Conservation (phyloP, 768 basidiomycete species). For the Crepidotus variabilis region DNA sequence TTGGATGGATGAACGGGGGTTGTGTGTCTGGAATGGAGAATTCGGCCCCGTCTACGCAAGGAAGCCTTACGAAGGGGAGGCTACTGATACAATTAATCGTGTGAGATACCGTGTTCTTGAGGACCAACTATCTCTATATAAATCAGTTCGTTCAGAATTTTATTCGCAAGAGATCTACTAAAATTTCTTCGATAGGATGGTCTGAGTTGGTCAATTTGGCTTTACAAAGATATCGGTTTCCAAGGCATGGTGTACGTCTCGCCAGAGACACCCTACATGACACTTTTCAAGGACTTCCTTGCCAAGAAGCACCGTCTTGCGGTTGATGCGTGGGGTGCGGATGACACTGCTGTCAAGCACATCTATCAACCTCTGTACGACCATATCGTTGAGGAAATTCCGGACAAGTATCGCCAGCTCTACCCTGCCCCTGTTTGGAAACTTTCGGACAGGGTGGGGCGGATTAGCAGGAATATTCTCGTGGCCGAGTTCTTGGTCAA, state of each 20-base stretch:
- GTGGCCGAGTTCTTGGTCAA: constrained; percentile 66
- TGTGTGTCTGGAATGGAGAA: constrained; percentile 79
- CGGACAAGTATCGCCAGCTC: constrained; percentile 44
- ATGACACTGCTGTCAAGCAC: constrained; percentile 49
- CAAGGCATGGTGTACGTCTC: constrained; percentile 80
- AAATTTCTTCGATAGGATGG: constrained; percentile 42
- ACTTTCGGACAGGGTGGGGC: constrained; percentile 46
- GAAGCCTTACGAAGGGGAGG: constrained; percentile 51
- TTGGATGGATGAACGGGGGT: constrained; percentile 67
- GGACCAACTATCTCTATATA: constrained; percentile 73
- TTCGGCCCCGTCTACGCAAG: constrained; percentile 82
- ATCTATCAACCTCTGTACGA: constrained; percentile 65
- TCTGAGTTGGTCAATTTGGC: constrained; percentile 81
- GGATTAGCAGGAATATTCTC: constrained; percentile 64
- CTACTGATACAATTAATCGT: constrained; percentile 65
- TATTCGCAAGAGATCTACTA: not conserved
- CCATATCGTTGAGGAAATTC: constrained; percentile 56
- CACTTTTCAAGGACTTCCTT: constrained; percentile 63
- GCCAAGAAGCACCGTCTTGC: constrained; percentile 77
- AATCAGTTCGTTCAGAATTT: constrained; percentile 36
- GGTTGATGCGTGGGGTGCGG: constrained; percentile 76
- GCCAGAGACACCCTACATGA: constrained; percentile 69
- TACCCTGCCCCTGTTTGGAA: constrained; percentile 69
- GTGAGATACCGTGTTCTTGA: constrained; percentile 60
- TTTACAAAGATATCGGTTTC: constrained; percentile 86